These are phyloP conservation scores for Pittosporum tobira DNA, from an alignment of 129 eudicot genomes.

Conservation along the genomic window DNA sequence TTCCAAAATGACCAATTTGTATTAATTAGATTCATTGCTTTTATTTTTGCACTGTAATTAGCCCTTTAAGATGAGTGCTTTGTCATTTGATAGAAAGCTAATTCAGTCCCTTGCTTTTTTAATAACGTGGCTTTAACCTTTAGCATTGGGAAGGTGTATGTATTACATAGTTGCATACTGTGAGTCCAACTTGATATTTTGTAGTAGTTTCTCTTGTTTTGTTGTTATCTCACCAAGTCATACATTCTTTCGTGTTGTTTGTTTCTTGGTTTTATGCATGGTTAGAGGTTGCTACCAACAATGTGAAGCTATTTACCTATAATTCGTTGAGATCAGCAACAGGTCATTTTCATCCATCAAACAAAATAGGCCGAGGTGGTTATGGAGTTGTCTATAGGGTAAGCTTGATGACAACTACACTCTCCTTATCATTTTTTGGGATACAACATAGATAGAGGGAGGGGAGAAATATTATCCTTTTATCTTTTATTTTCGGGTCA, in stretches of 20 bases:
- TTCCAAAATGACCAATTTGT: neutral
- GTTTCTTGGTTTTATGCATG: slow-evolving; percentile 1
- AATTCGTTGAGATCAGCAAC: slow-evolving; percentile 75
- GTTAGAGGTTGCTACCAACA: slow-evolving; percentile 44
- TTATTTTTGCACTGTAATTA: neutral
- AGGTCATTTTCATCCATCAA: slow-evolving; percentile 55
- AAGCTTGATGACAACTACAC: neutral
- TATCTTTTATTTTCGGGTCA: too few relatives aligned
- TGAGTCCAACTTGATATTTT: neutral
- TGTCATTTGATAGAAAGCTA: neutral
- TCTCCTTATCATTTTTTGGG: neutral
- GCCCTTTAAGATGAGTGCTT: neutral
- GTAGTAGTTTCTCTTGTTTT: neutral
- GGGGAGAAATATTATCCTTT: neutral
- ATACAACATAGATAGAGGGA: too few relatives aligned
- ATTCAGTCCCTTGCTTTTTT: too few relatives aligned
- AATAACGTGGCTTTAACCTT: too few relatives aligned
- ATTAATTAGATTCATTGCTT: neutral
- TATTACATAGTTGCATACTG: too few relatives aligned
- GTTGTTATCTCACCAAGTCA: neutral
- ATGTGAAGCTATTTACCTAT: slow-evolving; percentile 44
- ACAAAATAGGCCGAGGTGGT: slow-evolving; percentile 68
- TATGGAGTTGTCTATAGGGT: slow-evolving; percentile 65
- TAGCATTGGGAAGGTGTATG: too few relatives aligned
- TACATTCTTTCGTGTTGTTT: neutral